Evolutionary conservation across 306 rosid genomes (phyloP).

Genomic region (Malus asiatica): DNA sequence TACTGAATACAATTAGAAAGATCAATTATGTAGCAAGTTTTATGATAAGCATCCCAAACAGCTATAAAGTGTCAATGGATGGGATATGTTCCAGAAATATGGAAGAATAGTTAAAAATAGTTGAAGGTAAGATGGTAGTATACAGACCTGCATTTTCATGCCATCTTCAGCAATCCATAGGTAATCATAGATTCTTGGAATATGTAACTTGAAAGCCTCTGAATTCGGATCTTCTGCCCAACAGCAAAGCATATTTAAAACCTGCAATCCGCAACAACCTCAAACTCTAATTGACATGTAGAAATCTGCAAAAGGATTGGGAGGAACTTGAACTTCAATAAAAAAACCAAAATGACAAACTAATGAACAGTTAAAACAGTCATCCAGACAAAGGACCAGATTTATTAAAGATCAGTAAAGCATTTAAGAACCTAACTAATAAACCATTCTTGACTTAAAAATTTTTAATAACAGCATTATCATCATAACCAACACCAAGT

Average conservation of each 20-base stretch:
- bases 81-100: neutral
- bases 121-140: neutral
- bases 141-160: conserved; percentile 83
- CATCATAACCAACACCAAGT: neutral
- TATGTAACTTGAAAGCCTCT: conserved; percentile 82
- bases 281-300: conserved; percentile 3
- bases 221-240: conserved; percentile 89
- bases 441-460: neutral
- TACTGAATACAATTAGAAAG: neutral
- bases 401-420: neutral
- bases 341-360: neutral
- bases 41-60: neutral
- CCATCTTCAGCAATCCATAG: conserved; percentile 96
- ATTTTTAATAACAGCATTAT: neutral
- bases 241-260: conserved; percentile 79
- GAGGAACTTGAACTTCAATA: neutral
- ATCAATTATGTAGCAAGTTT: neutral
- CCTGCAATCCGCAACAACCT: conserved; percentile 36
- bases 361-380: neutral
- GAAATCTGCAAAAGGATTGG: neutral
- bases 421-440: neutral
- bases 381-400: conserved; percentile 2
- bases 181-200: conserved; percentile 75
- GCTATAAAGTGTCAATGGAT: neutral
- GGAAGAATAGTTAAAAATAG: neutral